A percentile compares a stretch with the other conserved stretches of the same genome.
phyloP scores from a whole-genome alignment of 1,139 yeast genomes.

The Yamadazyma triangularis region DNA sequence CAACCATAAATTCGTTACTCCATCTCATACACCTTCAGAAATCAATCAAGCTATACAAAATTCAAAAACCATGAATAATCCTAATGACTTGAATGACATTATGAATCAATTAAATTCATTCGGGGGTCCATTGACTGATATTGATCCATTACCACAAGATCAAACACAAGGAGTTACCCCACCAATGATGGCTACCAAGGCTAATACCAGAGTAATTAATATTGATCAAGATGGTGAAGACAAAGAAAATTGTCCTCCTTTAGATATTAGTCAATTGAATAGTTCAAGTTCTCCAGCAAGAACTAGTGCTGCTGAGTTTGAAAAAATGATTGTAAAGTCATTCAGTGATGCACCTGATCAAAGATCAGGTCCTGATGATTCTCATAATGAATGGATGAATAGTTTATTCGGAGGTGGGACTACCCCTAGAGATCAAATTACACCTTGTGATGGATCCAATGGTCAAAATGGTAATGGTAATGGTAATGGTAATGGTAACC shows the following conservation, averaged over 20 bases:
- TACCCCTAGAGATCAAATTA: constrained; percentile 41
- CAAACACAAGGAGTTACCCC: constrained; percentile 32
- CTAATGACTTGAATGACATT: constrained; percentile 42
- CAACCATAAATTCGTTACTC: constrained; percentile 32
- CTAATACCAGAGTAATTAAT: constrained; percentile 43
- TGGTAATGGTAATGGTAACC: constrained; percentile 1
- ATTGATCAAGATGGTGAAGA: constrained; percentile 37
- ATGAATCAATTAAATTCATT: constrained; percentile 44
- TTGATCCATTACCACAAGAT: constrained; percentile 45
- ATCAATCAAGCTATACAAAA: constrained; percentile 40
- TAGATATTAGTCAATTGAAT: constrained; percentile 10
- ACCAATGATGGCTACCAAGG: constrained; percentile 47
- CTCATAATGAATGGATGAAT: constrained; percentile 29
- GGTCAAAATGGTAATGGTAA: not conserved
- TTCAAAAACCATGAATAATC: constrained; percentile 20
- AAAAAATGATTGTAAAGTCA: constrained; percentile 35
- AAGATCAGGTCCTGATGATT: constrained; percentile 26
- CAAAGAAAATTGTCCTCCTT: constrained; percentile 39
- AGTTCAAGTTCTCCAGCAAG: constrained; percentile 15
- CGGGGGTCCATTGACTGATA: constrained; percentile 54
- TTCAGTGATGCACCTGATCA: constrained; percentile 14
- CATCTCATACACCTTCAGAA: constrained; percentile 43
- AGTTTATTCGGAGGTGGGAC: constrained; percentile 32
- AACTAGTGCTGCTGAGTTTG: constrained; percentile 30
- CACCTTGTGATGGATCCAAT: constrained; percentile 30